Evolutionary conservation across 2,329 filamentous ascomycete genomes (phyloP).

Genomic region (Exutisphaerella laricina): DNA sequence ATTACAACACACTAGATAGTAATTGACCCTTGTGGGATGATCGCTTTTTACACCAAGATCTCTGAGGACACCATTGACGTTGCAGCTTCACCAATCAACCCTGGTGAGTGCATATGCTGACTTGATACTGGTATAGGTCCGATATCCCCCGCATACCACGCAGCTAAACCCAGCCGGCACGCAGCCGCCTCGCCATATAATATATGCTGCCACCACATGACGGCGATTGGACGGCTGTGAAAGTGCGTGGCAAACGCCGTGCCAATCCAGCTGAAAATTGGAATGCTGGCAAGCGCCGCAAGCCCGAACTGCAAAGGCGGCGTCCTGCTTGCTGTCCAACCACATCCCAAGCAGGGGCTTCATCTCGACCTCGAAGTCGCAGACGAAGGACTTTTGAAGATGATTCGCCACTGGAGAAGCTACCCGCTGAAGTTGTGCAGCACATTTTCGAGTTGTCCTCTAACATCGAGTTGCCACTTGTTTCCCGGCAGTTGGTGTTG

Average conservation of each 20-base stretch:
- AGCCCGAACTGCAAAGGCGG: conserved; percentile 15
- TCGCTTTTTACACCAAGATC: conserved; percentile 38
- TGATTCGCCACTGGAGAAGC: conserved; percentile 28
- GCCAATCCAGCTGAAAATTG: conserved; percentile 26
- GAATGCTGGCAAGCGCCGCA: conserved; percentile 22
- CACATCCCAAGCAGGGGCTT: background rate
- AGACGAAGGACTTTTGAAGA: conserved; percentile 6
- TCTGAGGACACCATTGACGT: conserved; percentile 30
- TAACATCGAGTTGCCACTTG: conserved; percentile 30
- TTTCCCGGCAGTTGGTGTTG: conserved; percentile 25
- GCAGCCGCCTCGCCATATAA: background rate
- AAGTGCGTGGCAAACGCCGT: conserved; percentile 31
- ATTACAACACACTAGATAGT: conserved; percentile 62
- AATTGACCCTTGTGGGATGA: conserved; percentile 35
- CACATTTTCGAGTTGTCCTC: conserved; percentile 30
- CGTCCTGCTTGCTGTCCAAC: background rate
- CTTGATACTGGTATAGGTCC: background rate
- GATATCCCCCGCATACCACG: background rate
- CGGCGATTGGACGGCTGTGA: conserved; percentile 26
- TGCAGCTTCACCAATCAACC: background rate
- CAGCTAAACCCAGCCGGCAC: background rate
- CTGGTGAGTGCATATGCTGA: background rate
- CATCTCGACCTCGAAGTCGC: conserved; percentile 15
- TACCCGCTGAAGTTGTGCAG: conserved; percentile 35
- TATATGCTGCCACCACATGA: conserved; percentile 7